Evolutionary conservation across 1,139 yeast genomes (phyloP), one percentile per base, ranked within the genome.

Genomic region (Yamadazyma triangularis): DNA sequence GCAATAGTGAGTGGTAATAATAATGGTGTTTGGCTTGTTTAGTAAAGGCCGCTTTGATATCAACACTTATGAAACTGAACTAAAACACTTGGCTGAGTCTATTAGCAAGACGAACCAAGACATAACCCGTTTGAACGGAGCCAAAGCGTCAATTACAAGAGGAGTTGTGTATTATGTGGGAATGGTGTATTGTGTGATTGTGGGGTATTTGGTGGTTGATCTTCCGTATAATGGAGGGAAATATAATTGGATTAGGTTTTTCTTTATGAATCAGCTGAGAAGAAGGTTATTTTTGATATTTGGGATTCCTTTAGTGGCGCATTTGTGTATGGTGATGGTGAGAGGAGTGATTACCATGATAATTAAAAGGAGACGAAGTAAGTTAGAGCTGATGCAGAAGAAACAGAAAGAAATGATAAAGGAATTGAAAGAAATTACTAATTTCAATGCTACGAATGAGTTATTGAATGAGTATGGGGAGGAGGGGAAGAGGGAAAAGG

Each of bases 371-470:
- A 36, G 58, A 43, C 41, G 47, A 39, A 37, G 32, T 11, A 25
- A 42, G 10, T 44, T 50, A 15, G 41, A 42, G 39, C 35, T 24
- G 7, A 58, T 81, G 39, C 65, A 68, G 41, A 60, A 64, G 24
- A 60, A 68, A 34, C 94, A 84, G 41, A 62, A 66, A 36, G 64
- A 62, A 19, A 81, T 82, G 54, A 70, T 89, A 29, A 81, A 79
- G 13, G 88, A 83, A 36, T 65, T 89, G 56, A 89, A 89, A 56
- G 75, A 77, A 36, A 69, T 75, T 45, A 85, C 96, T 14, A 84
- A 85, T 45, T 91, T 79, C 55, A 75, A 82, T 45, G 72, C 81
- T 13, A 86, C 96, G 1, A 79, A 77, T 52, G 79, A 84, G 11
- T 64, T 89, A 34, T 60, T 91, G 30, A 74, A 70, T 33, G 69